Conservation (phyloP, 495 filamentous ascomycete species). For the Tuber calosporum region DNA sequence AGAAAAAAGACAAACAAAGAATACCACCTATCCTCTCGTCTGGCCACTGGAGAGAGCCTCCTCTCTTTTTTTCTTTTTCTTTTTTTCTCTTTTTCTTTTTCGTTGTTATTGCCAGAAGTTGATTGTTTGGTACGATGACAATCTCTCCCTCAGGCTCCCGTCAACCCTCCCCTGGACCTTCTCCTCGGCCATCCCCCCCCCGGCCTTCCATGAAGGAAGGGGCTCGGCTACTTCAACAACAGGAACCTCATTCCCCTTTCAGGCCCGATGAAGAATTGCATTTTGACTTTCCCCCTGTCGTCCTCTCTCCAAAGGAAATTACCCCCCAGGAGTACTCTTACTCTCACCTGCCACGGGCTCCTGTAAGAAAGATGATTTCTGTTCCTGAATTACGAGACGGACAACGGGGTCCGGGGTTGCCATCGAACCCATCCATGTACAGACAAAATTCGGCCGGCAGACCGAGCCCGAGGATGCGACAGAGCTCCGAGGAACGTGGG, state of each 20-base stretch:
- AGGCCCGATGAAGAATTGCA: slow-evolving; percentile 33
- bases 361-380: slow-evolving; percentile 35
- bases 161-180: slow-evolving; percentile 13
- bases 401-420: slow-evolving; percentile 12
- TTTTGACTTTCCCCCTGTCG: slow-evolving; percentile 34
- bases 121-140: slow-evolving; percentile 1
- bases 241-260: slow-evolving; percentile 36
- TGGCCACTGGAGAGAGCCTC: slow-evolving; percentile 27
- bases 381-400: slow-evolving; percentile 30
- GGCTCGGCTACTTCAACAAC: slow-evolving; percentile 28
- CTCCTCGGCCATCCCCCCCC: slow-evolving; percentile 30
- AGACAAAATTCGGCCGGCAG: slow-evolving; percentile 36
- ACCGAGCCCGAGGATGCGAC: slow-evolving; percentile 18
- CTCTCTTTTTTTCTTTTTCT: slow-evolving; percentile 25
- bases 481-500: slow-evolving; percentile 17
- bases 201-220: slow-evolving; percentile 36
- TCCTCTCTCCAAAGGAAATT: slow-evolving; percentile 18
- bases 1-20: neutral
- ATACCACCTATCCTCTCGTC: neutral
- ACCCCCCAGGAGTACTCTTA: slow-evolving; percentile 26
- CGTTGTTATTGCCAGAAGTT: slow-evolving; percentile 24
- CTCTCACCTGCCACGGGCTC: slow-evolving; percentile 27
- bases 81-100: slow-evolving; percentile 26
- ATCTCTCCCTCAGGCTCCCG: neutral
- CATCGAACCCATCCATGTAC: slow-evolving; percentile 23